These are phyloP conservation scores for Thelonectria discophora DNA, from an alignment of 2,329 filamentous ascomycete species.

Conservation along the genomic window DNA sequence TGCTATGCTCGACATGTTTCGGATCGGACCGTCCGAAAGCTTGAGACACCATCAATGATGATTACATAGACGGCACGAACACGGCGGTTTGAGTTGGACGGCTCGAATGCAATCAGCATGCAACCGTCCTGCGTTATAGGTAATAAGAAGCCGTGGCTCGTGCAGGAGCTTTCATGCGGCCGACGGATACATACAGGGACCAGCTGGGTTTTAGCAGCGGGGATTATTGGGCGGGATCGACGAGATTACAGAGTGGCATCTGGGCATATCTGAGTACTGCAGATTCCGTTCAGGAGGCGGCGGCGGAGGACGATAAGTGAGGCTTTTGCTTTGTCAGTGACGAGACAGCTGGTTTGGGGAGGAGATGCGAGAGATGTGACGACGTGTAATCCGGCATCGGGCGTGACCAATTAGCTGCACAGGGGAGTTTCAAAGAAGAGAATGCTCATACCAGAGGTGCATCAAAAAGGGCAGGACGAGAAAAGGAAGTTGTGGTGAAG, in stretches of 20 bases:
- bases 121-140: no score
- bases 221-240: slow-evolving; percentile 3
- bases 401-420: neutral
- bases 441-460: neutral
- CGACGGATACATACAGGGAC: slow-evolving; percentile 10
- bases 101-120: no score
- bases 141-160: neutral
- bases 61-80: no score
- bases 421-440: neutral
- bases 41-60: no score
- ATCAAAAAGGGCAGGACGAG: no score
- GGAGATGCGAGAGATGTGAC: neutral
- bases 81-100: no score
- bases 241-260: slow-evolving; percentile 13
- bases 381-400: neutral
- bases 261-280: neutral
- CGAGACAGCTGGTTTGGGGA: neutral
- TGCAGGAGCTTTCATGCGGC: slow-evolving; percentile 18
- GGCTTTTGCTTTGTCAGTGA: no score
- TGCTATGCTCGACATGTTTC: no score
- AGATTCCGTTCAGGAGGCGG: no score
- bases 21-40: no score
- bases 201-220: slow-evolving; percentile 12
- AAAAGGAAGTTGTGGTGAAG: no score
- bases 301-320: no score